Evolutionary conservation across 768 basidiomycete genomes (phyloP).

Genomic region (Trametes coccinea): DNA sequence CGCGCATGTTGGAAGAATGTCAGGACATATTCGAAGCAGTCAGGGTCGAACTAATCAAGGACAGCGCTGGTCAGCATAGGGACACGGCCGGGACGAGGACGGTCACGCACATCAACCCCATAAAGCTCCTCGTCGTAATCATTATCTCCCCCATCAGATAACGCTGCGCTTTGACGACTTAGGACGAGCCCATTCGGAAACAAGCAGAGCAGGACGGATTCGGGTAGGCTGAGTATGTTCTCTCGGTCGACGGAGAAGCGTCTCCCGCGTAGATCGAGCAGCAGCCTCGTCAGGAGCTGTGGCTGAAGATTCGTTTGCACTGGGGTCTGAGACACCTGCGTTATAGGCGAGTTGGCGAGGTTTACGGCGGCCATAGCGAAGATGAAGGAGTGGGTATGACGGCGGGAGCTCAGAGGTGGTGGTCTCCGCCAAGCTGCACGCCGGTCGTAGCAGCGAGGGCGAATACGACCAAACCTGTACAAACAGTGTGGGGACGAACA

Average conservation of each 20-base stretch:
- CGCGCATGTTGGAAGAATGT: slow-evolving; percentile 89
- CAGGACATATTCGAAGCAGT: slow-evolving; percentile 93
- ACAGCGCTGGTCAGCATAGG: slow-evolving; percentile 1
- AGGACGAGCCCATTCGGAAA: slow-evolving; percentile 97
- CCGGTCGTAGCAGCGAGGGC: slow-evolving; percentile 7
- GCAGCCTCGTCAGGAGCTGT: slow-evolving; percentile 83
- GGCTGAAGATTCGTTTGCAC: slow-evolving; percentile 76
- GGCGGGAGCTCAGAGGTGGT: slow-evolving; percentile 6
- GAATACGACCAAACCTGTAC: slow-evolving; percentile 8
- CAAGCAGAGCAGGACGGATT: slow-evolving; percentile 92
- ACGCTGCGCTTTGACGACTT: slow-evolving; percentile 77
- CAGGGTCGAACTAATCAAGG: slow-evolving; percentile 83
- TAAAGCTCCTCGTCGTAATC: slow-evolving; percentile 91
- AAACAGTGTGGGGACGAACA: slow-evolving; percentile 3
- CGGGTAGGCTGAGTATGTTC: slow-evolving; percentile 97
- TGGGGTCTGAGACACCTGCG: slow-evolving; percentile 60
- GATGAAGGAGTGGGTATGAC: background rate
- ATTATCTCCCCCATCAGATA: slow-evolving; percentile 72
- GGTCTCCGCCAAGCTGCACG: slow-evolving; percentile 8
- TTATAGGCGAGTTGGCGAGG: slow-evolving; percentile 42
- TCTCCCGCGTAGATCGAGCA: slow-evolving; percentile 87
- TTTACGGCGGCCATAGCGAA: slow-evolving; percentile 28
- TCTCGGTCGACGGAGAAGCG: slow-evolving; percentile 96
- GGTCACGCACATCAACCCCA: slow-evolving; percentile 84
- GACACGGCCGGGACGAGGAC: slow-evolving; percentile 6